These are phyloP conservation scores for Calonectria multiphialidica DNA, from an alignment of 2,329 filamentous ascomycete species.

Conservation along the genomic window DNA sequence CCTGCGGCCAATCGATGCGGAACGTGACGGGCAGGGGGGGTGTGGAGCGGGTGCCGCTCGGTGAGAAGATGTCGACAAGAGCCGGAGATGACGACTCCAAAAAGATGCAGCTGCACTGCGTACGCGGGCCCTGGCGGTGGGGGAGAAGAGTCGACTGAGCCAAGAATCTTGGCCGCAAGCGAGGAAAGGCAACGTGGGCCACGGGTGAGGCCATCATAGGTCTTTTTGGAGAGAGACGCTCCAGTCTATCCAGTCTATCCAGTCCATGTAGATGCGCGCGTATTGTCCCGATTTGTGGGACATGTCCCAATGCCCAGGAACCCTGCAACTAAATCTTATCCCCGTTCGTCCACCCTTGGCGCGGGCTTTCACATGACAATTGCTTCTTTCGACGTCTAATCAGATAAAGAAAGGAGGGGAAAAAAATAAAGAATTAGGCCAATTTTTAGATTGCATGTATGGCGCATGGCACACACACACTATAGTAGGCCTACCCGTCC, in stretches of 20 bases:
- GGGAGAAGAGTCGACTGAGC: neutral
- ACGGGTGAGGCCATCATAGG: neutral
- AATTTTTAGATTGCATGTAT: too few relatives aligned
- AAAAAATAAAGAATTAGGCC: neutral
- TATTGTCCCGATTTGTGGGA: neutral
- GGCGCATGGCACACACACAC: too few relatives aligned
- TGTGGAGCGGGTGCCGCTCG: conserved; percentile 21
- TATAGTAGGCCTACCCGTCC: too few relatives aligned
- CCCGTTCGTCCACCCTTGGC: neutral
- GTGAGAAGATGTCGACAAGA: conserved; percentile 29
- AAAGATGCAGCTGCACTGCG: neutral
- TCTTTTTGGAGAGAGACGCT: too few relatives aligned
- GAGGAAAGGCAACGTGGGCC: conserved; percentile 19
- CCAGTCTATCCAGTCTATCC: too few relatives aligned
- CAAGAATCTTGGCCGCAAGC: neutral
- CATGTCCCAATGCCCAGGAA: neutral
- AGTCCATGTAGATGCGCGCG: neutral
- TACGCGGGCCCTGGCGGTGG: neutral
- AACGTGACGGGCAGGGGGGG: conserved; percentile 42
- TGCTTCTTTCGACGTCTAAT: neutral
- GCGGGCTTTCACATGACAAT: neutral
- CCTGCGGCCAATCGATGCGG: conserved; percentile 45
- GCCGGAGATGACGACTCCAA: conserved; percentile 21
- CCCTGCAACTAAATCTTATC: neutral
- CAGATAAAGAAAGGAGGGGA: neutral